Conservation (phyloP, 2,329 filamentous ascomycete genomes). For the Penicillium glabrum region DNA sequence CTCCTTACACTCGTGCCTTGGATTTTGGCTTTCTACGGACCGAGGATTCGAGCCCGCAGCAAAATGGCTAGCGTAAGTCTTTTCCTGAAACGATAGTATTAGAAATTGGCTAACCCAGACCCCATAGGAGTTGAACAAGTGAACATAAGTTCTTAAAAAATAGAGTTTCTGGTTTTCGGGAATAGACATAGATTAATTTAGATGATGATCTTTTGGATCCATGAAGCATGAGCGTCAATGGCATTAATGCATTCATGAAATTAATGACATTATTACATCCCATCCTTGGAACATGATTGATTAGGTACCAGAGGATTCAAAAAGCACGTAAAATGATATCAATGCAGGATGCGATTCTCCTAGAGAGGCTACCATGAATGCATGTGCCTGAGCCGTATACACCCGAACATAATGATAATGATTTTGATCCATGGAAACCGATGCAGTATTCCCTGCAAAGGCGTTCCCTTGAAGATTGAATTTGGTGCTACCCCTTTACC, state of each 20-base stretch:
- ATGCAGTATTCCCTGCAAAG: neutral
- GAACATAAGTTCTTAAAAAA: neutral
- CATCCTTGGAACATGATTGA: neutral
- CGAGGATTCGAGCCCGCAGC: slow-evolving; percentile 71
- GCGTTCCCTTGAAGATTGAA: neutral
- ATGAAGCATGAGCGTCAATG: neutral
- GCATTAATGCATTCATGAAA: neutral
- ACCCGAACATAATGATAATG: neutral
- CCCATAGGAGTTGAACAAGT: neutral
- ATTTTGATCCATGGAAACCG: neutral
- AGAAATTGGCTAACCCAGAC: slow-evolving; percentile 1
- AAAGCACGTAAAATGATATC: neutral
- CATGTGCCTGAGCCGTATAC: neutral
- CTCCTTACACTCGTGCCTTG: slow-evolving; percentile 79
- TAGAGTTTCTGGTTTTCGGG: neutral
- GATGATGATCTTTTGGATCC: neutral
- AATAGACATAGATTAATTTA: slow-evolving; percentile 9
- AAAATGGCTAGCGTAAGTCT: slow-evolving; percentile 66
- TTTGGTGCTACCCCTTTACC: neutral
- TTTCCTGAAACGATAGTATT: neutral
- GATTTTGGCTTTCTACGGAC: slow-evolving; percentile 77
- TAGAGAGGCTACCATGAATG: neutral
- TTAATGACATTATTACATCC: neutral
- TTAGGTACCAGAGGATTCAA: neutral
- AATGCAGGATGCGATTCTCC: neutral